phyloP scores from a whole-genome alignment of 2,329 filamentous ascomycete genomes.

The Septoria petroselini region DNA sequence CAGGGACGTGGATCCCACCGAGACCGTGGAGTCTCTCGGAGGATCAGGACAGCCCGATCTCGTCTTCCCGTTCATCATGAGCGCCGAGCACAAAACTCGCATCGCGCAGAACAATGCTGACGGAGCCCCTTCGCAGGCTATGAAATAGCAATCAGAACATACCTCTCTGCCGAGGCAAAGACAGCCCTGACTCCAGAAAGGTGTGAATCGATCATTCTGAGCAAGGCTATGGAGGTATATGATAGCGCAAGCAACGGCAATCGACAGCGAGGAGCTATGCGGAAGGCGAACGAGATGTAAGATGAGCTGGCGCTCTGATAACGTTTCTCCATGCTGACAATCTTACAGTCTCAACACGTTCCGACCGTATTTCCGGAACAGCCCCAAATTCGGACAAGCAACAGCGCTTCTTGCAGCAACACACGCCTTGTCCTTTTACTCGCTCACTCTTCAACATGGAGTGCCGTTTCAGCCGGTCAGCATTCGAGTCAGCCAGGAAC shows the following conservation, averaged over 20 bases:
- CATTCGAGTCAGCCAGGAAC: conserved; percentile 72
- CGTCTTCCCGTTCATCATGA: conserved; percentile 25
- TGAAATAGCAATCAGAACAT: conserved; percentile 53
- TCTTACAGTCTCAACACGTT: conserved; percentile 60
- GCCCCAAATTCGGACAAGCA: conserved; percentile 54
- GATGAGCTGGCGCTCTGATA: conserved; percentile 31
- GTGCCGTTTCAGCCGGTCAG: conserved; percentile 77
- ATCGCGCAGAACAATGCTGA: conserved; percentile 22
- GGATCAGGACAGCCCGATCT: conserved; percentile 22
- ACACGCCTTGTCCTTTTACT: conserved; percentile 71
- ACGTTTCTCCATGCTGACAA: conserved; percentile 17
- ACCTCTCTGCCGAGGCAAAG: conserved; percentile 57
- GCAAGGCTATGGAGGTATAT: conserved; percentile 66
- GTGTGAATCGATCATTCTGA: conserved; percentile 60
- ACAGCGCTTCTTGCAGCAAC: conserved; percentile 68
- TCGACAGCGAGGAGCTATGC: conserved; percentile 69
- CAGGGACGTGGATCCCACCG: conserved; percentile 28
- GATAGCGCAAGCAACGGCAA: conserved; percentile 83
- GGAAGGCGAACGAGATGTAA: conserved; percentile 73
- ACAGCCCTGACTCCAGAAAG: conserved; percentile 46
- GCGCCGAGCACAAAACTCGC: conserved; percentile 16
- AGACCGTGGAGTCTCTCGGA: conserved; percentile 25
- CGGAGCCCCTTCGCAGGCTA: conserved; percentile 51
- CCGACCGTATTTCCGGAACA: conserved; percentile 54
- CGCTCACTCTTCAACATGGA: conserved; percentile 72